A percentile compares a stretch with the other conserved stretches of the same genome.
Conservation (phyloP, 2,329 filamentous ascomycete genomes). For the Onygenales sp. region DNA sequence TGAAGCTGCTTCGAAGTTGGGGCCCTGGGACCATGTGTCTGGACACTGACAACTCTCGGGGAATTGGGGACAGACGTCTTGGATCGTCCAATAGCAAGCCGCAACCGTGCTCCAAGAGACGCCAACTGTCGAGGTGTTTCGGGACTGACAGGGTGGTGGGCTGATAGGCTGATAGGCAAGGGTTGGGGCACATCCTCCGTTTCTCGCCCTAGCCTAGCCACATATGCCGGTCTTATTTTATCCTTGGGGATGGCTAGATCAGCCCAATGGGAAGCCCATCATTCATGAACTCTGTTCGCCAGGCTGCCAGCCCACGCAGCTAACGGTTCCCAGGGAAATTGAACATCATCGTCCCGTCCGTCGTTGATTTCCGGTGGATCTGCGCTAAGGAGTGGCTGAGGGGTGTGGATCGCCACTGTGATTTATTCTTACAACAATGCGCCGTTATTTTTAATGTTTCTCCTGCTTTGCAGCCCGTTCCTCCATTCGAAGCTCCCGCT, state of each 20-base stretch:
- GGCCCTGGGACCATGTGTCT: background rate
- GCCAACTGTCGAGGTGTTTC: background rate
- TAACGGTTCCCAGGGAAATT: constrained; percentile 3
- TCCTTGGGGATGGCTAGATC: background rate
- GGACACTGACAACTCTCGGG: background rate
- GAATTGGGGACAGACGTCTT: background rate
- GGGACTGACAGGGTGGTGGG: background rate
- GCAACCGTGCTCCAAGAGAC: background rate
- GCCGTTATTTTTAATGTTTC: background rate
- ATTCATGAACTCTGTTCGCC: background rate
- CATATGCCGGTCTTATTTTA: background rate
- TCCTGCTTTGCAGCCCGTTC: background rate
- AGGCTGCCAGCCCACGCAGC: background rate
- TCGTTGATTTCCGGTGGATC: constrained; percentile 9
- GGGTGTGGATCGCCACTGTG: constrained; percentile 4
- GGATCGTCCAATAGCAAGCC: background rate
- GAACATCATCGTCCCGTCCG: constrained; percentile 10
- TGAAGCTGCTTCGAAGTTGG: background rate
- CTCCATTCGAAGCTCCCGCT: constrained; percentile 3
- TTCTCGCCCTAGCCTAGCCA: background rate
- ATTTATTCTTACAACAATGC: background rate
- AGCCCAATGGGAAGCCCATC: constrained; percentile 2
- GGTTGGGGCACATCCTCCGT: background rate
- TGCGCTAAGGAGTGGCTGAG: constrained; percentile 9
- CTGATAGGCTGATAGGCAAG: background rate